Base-by-base conservation (phyloP, 148 eudicot genomes). In the Simmondsia chinensis region DNA sequence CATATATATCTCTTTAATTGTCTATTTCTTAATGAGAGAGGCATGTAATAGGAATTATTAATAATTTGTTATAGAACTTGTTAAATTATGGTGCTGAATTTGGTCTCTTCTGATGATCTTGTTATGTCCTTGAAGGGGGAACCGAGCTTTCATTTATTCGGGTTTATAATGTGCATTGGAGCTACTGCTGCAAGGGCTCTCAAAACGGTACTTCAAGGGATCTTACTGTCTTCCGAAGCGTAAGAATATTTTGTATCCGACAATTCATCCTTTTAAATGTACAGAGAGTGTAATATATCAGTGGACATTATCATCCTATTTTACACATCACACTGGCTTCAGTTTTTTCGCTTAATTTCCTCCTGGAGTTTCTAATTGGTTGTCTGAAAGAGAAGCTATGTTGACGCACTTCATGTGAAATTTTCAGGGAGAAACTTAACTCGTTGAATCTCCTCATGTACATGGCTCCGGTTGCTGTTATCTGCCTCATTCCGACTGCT, bases 181-280 rank as follows among this genome's bases (percentile, higher is more conserved):
- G 96, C 96, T 20, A 87, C 96, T 13, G 96, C 96, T 64, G 96
- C 96, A 16, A 69, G 96, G 64, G 96, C 94, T 37, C 66, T 87
- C 29, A 87, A 83, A 50, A 71, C 96, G 0, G 94, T 83, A 6
- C 74, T 87, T 54, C 88, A 79, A 56, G 96, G 96, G 55, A 83
- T 87, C 50, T 70, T 87, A 66, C 70, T 87, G 11, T 76, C 96
- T 14, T 76, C 96, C n/a, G 96, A 87, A 65, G 88, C 72, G 96
- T 87, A 80, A 55, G 55, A 13, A 24, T 46, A 9, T 15, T 25
- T 50, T 27, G n/a, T n/a, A n/a, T n/a, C n/a, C n/a, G n/a, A n/a
- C n/a, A n/a, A n/a, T n/a, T 36, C 3, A 4, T 16, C 39, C n/a
- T 12, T 46, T 16, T 9, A 16, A 20, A 4, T 13, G 18, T 25